Evolutionary conservation across 1,284 basidiomycete genomes (phyloP).

Genomic region (Microbotryum lychnidis-dioicae): DNA sequence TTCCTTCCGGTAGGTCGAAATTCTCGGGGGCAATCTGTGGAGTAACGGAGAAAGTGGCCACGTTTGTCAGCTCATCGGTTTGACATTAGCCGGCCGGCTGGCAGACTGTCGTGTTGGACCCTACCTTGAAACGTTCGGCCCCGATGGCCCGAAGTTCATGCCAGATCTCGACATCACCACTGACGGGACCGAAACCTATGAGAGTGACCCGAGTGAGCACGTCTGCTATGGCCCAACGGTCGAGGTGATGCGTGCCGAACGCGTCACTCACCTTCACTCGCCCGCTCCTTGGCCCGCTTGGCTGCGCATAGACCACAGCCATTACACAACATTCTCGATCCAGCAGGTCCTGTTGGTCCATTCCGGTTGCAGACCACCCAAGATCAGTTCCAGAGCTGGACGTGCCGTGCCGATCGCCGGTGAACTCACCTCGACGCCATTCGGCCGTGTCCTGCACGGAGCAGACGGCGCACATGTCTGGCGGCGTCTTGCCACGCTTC

Average conservation of each 20-base stretch:
- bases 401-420: neutral
- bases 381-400: too few species aligned
- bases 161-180: conserved; percentile 6
- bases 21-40: too few species aligned
- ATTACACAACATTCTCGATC: conserved; percentile 21
- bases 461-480: conserved; percentile 9
- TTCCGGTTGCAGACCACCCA: neutral
- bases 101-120: neutral
- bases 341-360: conserved; percentile 13
- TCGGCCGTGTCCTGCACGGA: conserved; percentile 11
- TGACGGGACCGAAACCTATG: conserved; percentile 3
- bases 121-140: conserved; percentile 21
- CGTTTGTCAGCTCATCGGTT: too few species aligned
- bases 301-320: conserved; percentile 16
- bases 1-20: too few species aligned
- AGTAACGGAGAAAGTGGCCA: too few species aligned
- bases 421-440: conserved; percentile 17
- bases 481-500: neutral
- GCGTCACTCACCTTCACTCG: neutral
- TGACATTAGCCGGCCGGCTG: too few species aligned
- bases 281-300: conserved; percentile 12
- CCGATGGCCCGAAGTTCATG: conserved; percentile 17
- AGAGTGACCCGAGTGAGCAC: neutral
- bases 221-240: too few species aligned
- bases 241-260: neutral